Base-by-base conservation (phyloP, 805 yeast genomes). In the Kodamaea lidongshanica region DNA sequence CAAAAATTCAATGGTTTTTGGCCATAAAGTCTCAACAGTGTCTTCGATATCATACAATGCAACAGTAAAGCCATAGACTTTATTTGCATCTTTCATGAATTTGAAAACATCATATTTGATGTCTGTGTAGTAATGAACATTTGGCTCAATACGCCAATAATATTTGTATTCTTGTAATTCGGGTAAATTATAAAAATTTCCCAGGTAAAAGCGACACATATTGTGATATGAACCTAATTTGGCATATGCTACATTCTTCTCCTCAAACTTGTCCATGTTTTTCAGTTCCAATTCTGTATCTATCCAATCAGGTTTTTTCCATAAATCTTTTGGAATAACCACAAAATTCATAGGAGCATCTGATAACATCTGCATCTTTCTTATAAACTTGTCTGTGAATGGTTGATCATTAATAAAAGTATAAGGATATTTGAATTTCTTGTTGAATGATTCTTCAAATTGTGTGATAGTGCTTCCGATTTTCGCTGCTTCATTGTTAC, bases 71-170 rank as follows among this genome's bases (percentile, higher is more conserved):
- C 95, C 95, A 49, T 84, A 85, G 0, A 74, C 62, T 53, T 82
- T 82, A 24, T 69, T 54, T 28, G 82, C 76, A 16, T 65, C 72
- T 37, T 72, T 73, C 79, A 82, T 69, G 52, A 78, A 81, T 44
- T 73, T 76, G 62, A 82, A 82, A 7, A 82, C 77, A 43, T 85
- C 94, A 48, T 85, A 84, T 32, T 81, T 72, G 24, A 84, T 56
- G 32, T 77, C 73, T 45, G 85, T 76, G 47, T 62, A 80, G 47
- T 78, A 82, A 16, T 67, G 63, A 1, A 85, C 83, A 19, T 59
- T 60, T 6, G 94, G 94, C 54, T 84, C 94, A 27, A 84, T 63
- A 38, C 95, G 62, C 95, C 94, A 84, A 48, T 79, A 80, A 56
- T 78, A 84, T 42, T 65, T 69, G 56, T 67, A 79, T 35, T 81